phyloP scores from a whole-genome alignment of 345 rosid species.

The Aquilaria yunnanensis region DNA sequence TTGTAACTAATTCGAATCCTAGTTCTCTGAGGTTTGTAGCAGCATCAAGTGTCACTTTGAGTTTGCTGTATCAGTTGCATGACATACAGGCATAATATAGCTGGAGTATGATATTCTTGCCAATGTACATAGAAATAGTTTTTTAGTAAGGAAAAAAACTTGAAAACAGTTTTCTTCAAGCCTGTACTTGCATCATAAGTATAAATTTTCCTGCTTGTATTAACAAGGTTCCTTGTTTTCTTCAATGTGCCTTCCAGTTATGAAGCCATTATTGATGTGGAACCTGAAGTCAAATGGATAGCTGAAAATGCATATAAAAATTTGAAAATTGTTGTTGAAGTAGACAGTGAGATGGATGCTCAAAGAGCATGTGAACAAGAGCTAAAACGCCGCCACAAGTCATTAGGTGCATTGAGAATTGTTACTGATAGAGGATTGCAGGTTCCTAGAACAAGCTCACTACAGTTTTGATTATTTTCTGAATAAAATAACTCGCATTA shows the following conservation, averaged over 20 bases:
- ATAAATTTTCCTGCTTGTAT: not conserved
- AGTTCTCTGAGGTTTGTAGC: constrained; percentile 51
- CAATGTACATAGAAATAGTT: not conserved
- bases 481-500: not conserved
- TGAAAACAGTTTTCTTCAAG: not conserved
- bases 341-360: constrained; percentile 77
- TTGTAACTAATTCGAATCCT: constrained; percentile 51
- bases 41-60: too few relatives aligned
- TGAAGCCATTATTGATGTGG: constrained; percentile 84
- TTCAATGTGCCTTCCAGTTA: constrained; percentile 39
- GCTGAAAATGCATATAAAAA: constrained; percentile 77
- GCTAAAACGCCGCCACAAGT: constrained; percentile 70
- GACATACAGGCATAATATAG: too few relatives aligned
- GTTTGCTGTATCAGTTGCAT: too few relatives aligned
- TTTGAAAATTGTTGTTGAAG: constrained; percentile 81
- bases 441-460: constrained; percentile 27
- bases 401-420: constrained; percentile 63
- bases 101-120: not conserved
- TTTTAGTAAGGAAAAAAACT: constrained; percentile 1
- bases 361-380: constrained; percentile 69
- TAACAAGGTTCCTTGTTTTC: not conserved
- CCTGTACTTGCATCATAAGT: too few relatives aligned
- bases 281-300: constrained; percentile 80
- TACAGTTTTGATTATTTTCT: not conserved
- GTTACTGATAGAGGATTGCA: constrained; percentile 78